Evolutionary conservation across 169 alveolate genomes (phyloP).

Genomic region (Cystoisospora suis): DNA sequence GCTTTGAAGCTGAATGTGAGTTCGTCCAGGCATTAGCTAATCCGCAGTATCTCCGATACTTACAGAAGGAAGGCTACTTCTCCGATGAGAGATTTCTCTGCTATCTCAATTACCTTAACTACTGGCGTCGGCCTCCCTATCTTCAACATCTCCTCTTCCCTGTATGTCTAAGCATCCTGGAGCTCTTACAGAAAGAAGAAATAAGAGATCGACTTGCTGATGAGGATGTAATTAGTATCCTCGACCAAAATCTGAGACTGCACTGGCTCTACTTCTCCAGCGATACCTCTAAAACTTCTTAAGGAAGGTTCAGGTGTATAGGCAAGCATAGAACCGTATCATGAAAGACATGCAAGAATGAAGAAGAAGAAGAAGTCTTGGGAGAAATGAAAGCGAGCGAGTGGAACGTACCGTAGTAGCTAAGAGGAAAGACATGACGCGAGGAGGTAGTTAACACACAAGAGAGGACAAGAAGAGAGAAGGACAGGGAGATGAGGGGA

Average conservation of each 20-base stretch:
- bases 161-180: slow-evolving; percentile 40
- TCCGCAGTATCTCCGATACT: slow-evolving; percentile 37
- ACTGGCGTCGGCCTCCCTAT: slow-evolving; percentile 62
- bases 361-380: no score
- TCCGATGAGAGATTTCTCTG: slow-evolving; percentile 8
- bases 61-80: slow-evolving; percentile 41
- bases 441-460: no score
- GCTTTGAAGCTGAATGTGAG: slow-evolving; percentile 64
- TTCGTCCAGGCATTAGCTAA: slow-evolving; percentile 64
- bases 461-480: no score
- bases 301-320: no score
- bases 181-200: slow-evolving; percentile 32
- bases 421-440: no score
- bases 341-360: no score
- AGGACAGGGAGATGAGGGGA: no score
- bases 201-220: neutral
- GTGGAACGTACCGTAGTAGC: no score
- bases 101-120: slow-evolving; percentile 47
- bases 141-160: slow-evolving; percentile 53
- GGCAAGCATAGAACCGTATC: no score
- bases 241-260: slow-evolving; percentile 26
- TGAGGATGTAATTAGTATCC: slow-evolving; percentile 35
- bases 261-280: slow-evolving; percentile 56
- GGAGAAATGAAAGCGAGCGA: no score
- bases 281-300: neutral